Conservation (phyloP, 2,329 filamentous ascomycete genomes). For the Xylariaceae sp. region DNA sequence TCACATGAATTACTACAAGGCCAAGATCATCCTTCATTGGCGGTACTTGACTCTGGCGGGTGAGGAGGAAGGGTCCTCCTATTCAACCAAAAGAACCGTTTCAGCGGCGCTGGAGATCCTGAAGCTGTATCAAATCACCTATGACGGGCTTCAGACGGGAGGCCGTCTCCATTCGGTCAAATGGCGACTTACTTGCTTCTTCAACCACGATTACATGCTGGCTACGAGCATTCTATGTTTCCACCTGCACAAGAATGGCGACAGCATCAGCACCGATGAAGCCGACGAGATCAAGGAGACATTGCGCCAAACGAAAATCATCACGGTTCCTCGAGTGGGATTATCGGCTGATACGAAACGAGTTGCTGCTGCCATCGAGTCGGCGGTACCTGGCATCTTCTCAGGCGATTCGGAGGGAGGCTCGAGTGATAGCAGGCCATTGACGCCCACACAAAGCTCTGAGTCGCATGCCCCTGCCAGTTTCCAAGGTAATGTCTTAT, state of each 20-base stretch:
- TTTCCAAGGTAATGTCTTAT: slow-evolving; percentile 15
- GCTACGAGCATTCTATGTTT: slow-evolving; percentile 19
- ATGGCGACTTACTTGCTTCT: slow-evolving; percentile 17
- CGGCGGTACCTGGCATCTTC: slow-evolving; percentile 12
- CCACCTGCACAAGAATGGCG: slow-evolving; percentile 15
- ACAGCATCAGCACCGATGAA: slow-evolving; percentile 12
- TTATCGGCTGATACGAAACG: slow-evolving; percentile 14
- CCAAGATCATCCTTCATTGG: slow-evolving; percentile 31
- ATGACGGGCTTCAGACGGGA: slow-evolving; percentile 17
- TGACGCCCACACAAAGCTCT: slow-evolving; percentile 2
- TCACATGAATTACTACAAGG: slow-evolving; percentile 28
- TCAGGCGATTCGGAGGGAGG: slow-evolving; percentile 7
- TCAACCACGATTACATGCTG: slow-evolving; percentile 17
- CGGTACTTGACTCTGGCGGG: slow-evolving; percentile 23
- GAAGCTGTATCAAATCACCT: slow-evolving; percentile 14
- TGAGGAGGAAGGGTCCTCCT: slow-evolving; percentile 20
- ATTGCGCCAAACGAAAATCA: slow-evolving; percentile 12
- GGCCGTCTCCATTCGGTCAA: slow-evolving; percentile 16
- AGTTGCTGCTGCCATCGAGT: slow-evolving; percentile 16
- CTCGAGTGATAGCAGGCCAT: slow-evolving; percentile 8
- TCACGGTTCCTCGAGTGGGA: slow-evolving; percentile 4
- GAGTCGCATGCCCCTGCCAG: slow-evolving; percentile 1
- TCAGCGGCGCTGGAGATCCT: slow-evolving; percentile 18
- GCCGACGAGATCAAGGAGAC: slow-evolving; percentile 14
- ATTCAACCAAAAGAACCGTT: slow-evolving; percentile 23